Base-by-base conservation (phyloP, 2,329 filamentous ascomycete genomes). In the Colletotrichum endophyticum region DNA sequence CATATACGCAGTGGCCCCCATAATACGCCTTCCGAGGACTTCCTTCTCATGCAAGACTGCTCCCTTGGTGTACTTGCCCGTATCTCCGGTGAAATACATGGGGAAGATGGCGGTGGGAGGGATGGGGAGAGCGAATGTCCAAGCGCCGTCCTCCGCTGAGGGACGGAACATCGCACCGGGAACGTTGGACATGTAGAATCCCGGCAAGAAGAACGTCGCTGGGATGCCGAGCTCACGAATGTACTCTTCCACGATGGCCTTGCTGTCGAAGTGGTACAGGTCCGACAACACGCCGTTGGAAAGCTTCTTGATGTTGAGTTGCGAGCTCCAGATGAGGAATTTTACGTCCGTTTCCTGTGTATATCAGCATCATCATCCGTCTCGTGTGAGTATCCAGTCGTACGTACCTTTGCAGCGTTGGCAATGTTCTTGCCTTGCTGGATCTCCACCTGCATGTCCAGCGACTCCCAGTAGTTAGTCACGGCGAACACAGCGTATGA, bases 211-310 rank as follows among this genome's bases (percentile, higher is more conserved):
- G 80, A 90, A 91, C 0, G 89, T 86, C 16, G 86, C 85, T 4
- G 87, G 86, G 16, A 91, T 83, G 0, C 85, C 85, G 5, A 89
- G 79, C 0, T 77, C 73, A 25, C 89, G 87, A 59, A 91, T 88
- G 79, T 92, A 91, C n/a, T 85, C 79, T 78, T 91, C 90, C 1
- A 90, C 86, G 16, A 87, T 83, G 28, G 90, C 90, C 80, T 93
- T 93, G 81, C 82, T 84, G 81, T 93, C 91, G 74, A 92, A 93
- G 78, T 90, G 88, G 76, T 86, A 82, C 27, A 89, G 86, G 53
- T 85, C 79, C 22, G 83, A 66, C 8, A 89, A 83, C 25, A 80
- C 81, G 66, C 87, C 87, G 9, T 86, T 84, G 53, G 84, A 83
- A 25, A 86, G 73, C 73, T 88, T 81, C 0, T 77, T 85, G 70